Conservation (phyloP, 768 basidiomycete genomes). For the Termitomyces eurrhizus region DNA sequence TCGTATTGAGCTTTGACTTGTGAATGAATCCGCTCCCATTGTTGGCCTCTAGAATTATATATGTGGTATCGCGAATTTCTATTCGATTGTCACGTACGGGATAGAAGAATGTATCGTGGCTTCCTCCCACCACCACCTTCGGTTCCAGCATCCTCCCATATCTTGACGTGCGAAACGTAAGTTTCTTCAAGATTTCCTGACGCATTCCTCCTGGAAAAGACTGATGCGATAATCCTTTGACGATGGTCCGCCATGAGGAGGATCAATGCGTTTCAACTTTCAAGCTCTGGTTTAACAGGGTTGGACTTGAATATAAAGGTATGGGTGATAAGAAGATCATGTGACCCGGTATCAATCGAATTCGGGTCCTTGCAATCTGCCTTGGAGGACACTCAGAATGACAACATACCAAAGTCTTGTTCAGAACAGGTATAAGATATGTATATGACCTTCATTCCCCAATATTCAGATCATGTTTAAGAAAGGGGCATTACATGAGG, state of each 20-base stretch:
- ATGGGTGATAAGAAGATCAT: no score
- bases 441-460: constrained; percentile 10
- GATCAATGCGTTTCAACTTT: neutral
- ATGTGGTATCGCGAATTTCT: constrained; percentile 2
- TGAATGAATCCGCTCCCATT: constrained; percentile 75
- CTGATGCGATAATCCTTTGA: constrained; percentile 75
- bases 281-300: neutral
- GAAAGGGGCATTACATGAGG: constrained; percentile 49
- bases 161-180: constrained; percentile 88
- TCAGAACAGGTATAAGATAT: no score
- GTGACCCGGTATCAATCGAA: no score
- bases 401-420: no score
- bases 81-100: constrained; percentile 57
- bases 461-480: constrained; percentile 44
- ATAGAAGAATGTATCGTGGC: constrained; percentile 86
- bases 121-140: constrained; percentile 74
- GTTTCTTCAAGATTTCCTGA: constrained; percentile 65
- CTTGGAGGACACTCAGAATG: no score
- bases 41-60: constrained; percentile 44
- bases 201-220: constrained; percentile 73
- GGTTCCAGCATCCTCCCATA: constrained; percentile 79
- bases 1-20: constrained; percentile 95
- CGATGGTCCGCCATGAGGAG: constrained; percentile 44
- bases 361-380: no score
- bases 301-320: neutral